Percentiles rank a stretch among this genome's conserved stretches.
These are phyloP conservation scores for Plasmodium inui DNA, from an alignment of 169 alveolate species.

Conservation along the genomic window DNA sequence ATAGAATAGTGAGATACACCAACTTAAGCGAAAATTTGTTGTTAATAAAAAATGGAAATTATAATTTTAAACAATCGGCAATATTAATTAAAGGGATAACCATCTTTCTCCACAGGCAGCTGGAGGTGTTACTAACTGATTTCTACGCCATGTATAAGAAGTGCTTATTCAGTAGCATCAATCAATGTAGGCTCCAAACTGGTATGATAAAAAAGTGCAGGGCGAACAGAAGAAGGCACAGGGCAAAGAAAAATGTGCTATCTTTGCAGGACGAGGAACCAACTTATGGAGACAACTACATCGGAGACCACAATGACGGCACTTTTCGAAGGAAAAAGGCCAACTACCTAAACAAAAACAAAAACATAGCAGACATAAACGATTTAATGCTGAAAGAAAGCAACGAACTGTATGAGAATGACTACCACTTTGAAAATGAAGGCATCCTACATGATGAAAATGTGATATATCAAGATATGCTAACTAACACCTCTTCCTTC, in stretches of 20 bases:
- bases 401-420: constrained; percentile 22
- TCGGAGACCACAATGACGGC: background rate
- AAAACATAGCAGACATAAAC: constrained; percentile 53
- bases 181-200: constrained; percentile 12
- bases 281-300: background rate
- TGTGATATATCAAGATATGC: constrained; percentile 57
- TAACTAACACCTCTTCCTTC: constrained; percentile 55
- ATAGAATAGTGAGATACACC: constrained; percentile 62
- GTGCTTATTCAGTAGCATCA: constrained; percentile 25
- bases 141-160: constrained; percentile 70
- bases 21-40: constrained; percentile 59
- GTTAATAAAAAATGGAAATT: constrained; percentile 66
- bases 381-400: constrained; percentile 63
- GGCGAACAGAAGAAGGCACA: constrained; percentile 37
- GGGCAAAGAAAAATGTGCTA: constrained; percentile 31
- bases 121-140: constrained; percentile 62
- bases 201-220: constrained; percentile 16
- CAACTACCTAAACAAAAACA: constrained; percentile 47
- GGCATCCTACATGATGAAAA: constrained; percentile 57
- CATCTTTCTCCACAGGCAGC: constrained; percentile 54
- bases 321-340: background rate
- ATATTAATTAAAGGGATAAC: constrained; percentile 76
- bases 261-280: constrained; percentile 25
- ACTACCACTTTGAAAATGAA: constrained; percentile 50
- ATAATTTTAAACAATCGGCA: constrained; percentile 67